Percentiles rank a stretch among this genome's conserved stretches.
Conservation (phyloP, 352 stramenopile genomes). For the Aphanomyces cochlioides region DNA sequence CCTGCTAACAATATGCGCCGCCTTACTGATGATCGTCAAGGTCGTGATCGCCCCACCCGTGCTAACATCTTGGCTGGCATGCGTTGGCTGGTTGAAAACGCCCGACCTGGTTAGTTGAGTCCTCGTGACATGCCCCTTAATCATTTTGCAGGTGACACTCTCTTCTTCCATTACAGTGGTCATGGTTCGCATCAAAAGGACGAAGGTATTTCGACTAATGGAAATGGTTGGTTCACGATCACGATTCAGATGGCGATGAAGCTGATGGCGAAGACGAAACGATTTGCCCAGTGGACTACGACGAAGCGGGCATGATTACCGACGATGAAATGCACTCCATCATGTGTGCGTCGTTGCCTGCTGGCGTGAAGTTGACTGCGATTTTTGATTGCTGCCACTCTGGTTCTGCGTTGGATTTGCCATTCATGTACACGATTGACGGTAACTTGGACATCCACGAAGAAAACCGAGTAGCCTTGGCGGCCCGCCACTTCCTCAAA, state of each 20-base stretch:
- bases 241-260: constrained; percentile 39
- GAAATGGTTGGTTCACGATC: constrained; percentile 28
- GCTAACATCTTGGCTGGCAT: constrained; percentile 40
- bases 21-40: constrained; percentile 38
- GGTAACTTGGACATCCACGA: constrained; percentile 30
- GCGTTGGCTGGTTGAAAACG: constrained; percentile 32
- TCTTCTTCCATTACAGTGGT: constrained; percentile 36
- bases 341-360: constrained; percentile 34
- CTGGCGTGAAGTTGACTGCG: constrained; percentile 40
- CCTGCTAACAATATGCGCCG: constrained; percentile 34
- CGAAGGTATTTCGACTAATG: not conserved
- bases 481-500: constrained; percentile 8
- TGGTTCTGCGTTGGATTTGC: constrained; percentile 63
- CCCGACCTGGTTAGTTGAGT: not conserved
- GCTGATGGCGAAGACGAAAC: constrained; percentile 53
- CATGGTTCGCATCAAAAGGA: constrained; percentile 41
- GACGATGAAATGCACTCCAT: constrained; percentile 46
- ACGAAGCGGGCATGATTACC: constrained; percentile 39
- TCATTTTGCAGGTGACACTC: constrained; percentile 22
- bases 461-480: constrained; percentile 16
- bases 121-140: not conserved
- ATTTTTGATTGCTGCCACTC: constrained; percentile 68
- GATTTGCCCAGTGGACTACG: constrained; percentile 47
- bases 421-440: constrained; percentile 47
- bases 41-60: constrained; percentile 31